A percentile compares a stretch with the other conserved stretches of the same genome.
These are phyloP conservation scores for Ocimum tenuiflorum DNA, from an alignment of 257 asterid species.

Conservation along the genomic window DNA sequence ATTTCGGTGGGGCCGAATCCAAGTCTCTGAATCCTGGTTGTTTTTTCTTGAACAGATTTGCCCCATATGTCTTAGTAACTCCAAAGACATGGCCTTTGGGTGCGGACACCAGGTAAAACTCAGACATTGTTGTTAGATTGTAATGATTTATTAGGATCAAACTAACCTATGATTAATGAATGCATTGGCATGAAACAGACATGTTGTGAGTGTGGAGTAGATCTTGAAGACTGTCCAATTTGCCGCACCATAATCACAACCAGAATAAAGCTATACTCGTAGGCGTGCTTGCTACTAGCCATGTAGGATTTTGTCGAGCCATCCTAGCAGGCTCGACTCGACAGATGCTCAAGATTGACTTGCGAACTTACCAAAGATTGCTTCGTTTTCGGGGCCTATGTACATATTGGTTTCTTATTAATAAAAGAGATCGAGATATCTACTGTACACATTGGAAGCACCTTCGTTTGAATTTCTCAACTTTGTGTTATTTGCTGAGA, in stretches of 20 bases:
- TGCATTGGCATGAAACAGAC: constrained; percentile 31
- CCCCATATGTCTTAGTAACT: constrained; percentile 37
- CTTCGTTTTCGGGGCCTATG: no score
- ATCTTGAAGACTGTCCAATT: constrained; percentile 43
- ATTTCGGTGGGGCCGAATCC: no score
- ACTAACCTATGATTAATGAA: not conserved
- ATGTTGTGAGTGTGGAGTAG: constrained; percentile 52
- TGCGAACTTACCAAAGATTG: no score
- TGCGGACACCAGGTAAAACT: constrained; percentile 59
- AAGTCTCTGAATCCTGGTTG: not conserved
- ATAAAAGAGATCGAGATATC: not conserved
- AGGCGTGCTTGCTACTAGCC: no score
- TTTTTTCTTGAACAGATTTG: constrained; percentile 35
- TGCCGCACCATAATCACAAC: constrained; percentile 47
- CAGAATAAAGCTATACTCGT: constrained; percentile 49
- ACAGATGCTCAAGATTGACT: not conserved
- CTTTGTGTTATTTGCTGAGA: not conserved
- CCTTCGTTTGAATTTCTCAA: not conserved
- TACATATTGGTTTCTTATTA: not conserved
- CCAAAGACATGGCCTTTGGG: constrained; percentile 56
- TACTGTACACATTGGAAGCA: not conserved
- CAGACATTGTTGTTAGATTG: not conserved
- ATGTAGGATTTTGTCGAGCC: constrained; percentile 18
- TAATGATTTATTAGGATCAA: no score
- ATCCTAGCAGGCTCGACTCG: not conserved